phyloP scores from a whole-genome alignment of 352 stramenopile genomes.

The Thalassiosira sp. region DNA sequence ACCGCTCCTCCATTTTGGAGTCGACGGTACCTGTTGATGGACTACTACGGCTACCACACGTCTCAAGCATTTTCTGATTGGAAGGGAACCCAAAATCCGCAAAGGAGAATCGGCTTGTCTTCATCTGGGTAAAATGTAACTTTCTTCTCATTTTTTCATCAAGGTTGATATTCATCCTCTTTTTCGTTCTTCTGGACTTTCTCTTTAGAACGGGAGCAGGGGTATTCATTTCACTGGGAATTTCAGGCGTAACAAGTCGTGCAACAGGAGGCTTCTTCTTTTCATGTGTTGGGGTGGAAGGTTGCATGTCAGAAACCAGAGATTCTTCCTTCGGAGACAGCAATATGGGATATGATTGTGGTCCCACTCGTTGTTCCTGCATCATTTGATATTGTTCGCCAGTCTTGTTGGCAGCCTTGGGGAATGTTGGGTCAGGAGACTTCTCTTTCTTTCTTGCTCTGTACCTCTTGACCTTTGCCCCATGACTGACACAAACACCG shows the following conservation, averaged over 20 bases:
- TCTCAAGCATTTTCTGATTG: background rate
- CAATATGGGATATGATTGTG: background rate
- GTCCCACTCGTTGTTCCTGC: background rate
- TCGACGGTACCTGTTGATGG: background rate
- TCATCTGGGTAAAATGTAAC: background rate
- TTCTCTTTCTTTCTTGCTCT: no score
- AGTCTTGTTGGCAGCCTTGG: no score
- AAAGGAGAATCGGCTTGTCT: background rate
- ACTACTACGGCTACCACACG: background rate
- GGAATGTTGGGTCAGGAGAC: no score
- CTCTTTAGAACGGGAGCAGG: background rate
- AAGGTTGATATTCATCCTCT: background rate
- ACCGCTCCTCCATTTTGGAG: background rate
- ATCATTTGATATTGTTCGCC: no score
- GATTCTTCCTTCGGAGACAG: background rate
- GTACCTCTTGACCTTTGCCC: no score
- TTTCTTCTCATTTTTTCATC: background rate
- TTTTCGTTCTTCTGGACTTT: background rate
- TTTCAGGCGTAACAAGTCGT: constrained; percentile 1
- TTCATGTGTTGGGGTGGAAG: background rate
- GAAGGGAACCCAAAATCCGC: constrained; percentile 15
- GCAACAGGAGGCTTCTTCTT: background rate
- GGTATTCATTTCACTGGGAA: background rate
- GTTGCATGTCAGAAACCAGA: background rate
- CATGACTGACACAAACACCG: no score